Evolutionary conservation across 148 eudicot species (phyloP), one percentile per base, ranked within the genome.

Genomic region (Chenopodium berlandieri): DNA sequence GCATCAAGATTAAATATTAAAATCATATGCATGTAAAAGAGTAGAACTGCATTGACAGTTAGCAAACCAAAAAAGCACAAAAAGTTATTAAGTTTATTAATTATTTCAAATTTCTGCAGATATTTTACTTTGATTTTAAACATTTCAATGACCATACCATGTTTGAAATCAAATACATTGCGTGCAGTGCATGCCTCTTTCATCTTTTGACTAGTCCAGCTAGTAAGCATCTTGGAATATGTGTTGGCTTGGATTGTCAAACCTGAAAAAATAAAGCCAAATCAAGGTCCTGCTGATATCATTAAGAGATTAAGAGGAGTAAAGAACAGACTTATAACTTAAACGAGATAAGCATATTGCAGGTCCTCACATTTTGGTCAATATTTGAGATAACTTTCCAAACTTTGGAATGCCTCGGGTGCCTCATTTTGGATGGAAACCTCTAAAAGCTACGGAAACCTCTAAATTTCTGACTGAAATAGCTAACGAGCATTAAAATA

Each of bases 201-300:
- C 93, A 97, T 91, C 88, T 92, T 94, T 85, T 97, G 95, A 89
- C 98, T 94, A 79, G 98, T 90, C 99, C 99, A 97, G 83, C 85
- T 94, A 82, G 94, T 97, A 81, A 97, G 96, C 91, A 91, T 87
- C 89, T 94, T 94, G 77, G 91, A 91, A 76, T 91, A 97, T 90
- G 94, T 85, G 84, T 97, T 97, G 47, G 99, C 95, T 90, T 97
- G 98, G 76, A 97, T 88, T 19, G 99, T 94, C 89, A 94, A 86
- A 81, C 98, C 98, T 96, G 91, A 65, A 78, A 83, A 56, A 84
- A 34, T 63, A 63, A 16, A 73, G 71, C 37, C 20, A 75, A 20
- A 80, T 60, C 54, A 27, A 69, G 27, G 58, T 5, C 17, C 76
- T 73, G 31, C 3, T 23, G 58, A 47, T 47, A 23, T 31, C 17